Base-by-base conservation (phyloP, 169 alveolate genomes). In the Cryptosporidium tyzzeri region DNA sequence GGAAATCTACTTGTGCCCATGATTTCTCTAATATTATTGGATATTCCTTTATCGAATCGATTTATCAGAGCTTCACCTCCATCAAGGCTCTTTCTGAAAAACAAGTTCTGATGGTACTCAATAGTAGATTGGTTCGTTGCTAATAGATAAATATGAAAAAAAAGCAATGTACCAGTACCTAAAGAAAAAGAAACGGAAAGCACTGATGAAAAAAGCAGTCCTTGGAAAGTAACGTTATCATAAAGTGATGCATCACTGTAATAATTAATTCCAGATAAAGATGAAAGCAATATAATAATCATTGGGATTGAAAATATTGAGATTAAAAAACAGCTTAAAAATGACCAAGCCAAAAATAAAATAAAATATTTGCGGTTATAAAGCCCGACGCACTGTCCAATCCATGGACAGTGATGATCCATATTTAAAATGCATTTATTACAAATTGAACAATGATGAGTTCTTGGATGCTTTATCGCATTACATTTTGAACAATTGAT, bases 361-460 rank as follows among this genome's bases (percentile, higher is more conserved):
- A 93, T 91, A 80, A 96, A 96, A 74, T 86, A 95, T 71, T 95
- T 95, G 71, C 96, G 96, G 85, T 96, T 96, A 91, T 95, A 94
- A 75, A 93, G 89, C 16, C 98, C 98, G 7, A 96, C 94, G 91
- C 98, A 96, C 75, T 93, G 95, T 5, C 95, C 95, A 26, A 95
- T 84, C 97, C 98, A 95, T 45, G 97, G 96, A 69, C 98, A 96
- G 86, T 96, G 98, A 86, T 96, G 98, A 85, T 96, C 98, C 97
- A 96, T 95, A 65, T 94, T 94, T 35, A 94, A 92, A 39, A 95
- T 93, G 74, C 98, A 96, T 53, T 96, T 85, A 84, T 94, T 94
- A 75, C 98, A 96, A 31, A 80, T 80, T 9, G 94, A 93, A 74
- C 98, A 96, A 86, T 96, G 98, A 69, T 96, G 97, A 35, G 96